Evolutionary conservation across 805 yeast genomes (phyloP).

Genomic region (Debaryomyces maramus): DNA sequence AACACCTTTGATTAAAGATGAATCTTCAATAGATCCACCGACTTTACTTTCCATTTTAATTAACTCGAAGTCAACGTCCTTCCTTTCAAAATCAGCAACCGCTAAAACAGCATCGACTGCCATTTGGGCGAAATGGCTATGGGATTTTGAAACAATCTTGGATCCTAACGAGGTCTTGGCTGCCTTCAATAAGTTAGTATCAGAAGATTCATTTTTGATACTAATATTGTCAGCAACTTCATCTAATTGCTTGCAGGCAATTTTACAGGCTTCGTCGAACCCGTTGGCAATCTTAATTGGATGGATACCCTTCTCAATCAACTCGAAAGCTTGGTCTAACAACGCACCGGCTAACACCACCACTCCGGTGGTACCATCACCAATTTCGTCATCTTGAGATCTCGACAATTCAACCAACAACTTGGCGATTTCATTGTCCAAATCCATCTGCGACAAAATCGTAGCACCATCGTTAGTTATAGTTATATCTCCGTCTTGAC

Average conservation of each 20-base stretch:
- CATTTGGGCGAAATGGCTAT: conserved; percentile 91
- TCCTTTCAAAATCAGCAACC: conserved; percentile 88
- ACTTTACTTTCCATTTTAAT: conserved; percentile 94
- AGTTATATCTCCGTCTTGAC: conserved; percentile 97
- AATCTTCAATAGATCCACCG: conserved; percentile 90
- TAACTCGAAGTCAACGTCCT: conserved; percentile 95
- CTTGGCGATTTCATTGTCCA: conserved; percentile 95
- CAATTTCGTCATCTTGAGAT: conserved; percentile 97
- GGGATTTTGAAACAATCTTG: conserved; percentile 91
- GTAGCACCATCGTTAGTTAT: conserved; percentile 99
- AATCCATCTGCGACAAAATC: conserved; percentile 90
- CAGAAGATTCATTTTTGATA: conserved; percentile 47
- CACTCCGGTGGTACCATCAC: conserved; percentile 99
- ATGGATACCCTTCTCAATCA: conserved; percentile 95
- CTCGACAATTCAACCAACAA: conserved; percentile 88
- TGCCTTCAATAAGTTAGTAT: conserved; percentile 74
- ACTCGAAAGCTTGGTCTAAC: conserved; percentile 89
- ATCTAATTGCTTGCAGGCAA: conserved; percentile 80
- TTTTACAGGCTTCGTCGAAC: conserved; percentile 92
- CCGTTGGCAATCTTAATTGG: conserved; percentile 97
- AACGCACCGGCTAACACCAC: conserved; percentile 95
- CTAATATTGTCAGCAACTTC: conserved; percentile 65
- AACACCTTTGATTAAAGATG: conserved; percentile 85
- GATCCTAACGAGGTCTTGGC: conserved; percentile 95
- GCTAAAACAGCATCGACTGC: conserved; percentile 94